phyloP scores from a whole-genome alignment of 352 stramenopile genomes.

The Globisporangium nunn region DNA sequence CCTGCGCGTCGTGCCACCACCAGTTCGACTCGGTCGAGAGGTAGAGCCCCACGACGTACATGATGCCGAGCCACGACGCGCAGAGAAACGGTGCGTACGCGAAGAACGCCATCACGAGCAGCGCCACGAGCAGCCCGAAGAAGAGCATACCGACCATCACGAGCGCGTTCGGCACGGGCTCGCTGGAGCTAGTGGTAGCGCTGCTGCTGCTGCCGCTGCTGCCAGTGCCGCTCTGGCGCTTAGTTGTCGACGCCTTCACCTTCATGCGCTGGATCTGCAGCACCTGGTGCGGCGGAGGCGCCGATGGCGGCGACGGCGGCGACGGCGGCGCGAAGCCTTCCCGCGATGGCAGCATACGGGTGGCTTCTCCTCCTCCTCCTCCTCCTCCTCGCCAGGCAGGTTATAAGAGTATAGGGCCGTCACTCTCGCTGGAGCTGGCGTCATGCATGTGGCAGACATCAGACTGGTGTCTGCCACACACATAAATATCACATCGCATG shows the following conservation, averaged over 20 bases:
- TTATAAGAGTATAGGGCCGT: background rate
- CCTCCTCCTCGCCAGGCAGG: background rate
- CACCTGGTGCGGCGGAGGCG: slow-evolving; percentile 28
- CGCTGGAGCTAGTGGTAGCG: slow-evolving; percentile 15
- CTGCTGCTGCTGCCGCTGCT: background rate
- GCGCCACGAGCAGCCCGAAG: slow-evolving; percentile 44
- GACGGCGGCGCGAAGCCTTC: too few relatives aligned
- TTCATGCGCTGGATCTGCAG: slow-evolving; percentile 43
- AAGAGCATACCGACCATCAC: slow-evolving; percentile 71
- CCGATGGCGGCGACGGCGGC: background rate
- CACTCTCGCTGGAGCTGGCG: background rate
- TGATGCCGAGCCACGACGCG: slow-evolving; percentile 69
- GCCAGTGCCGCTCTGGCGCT: slow-evolving; percentile 3
- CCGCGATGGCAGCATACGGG: too few relatives aligned
- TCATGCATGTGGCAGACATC: background rate
- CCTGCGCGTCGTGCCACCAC: slow-evolving; percentile 85
- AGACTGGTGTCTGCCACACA: background rate
- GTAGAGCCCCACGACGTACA: slow-evolving; percentile 80
- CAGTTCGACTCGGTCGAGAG: slow-evolving; percentile 79
- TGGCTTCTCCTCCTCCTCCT: background rate
- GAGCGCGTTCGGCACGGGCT: slow-evolving; percentile 50
- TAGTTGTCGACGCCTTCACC: slow-evolving; percentile 11
- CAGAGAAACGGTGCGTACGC: slow-evolving; percentile 74
- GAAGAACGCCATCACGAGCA: slow-evolving; percentile 79
- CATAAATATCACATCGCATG: background rate